A percentile compares a stretch with the other conserved stretches of the same genome.
phyloP scores from a whole-genome alignment of 257 asterid species.

The Oldenlandia corymbosa region DNA sequence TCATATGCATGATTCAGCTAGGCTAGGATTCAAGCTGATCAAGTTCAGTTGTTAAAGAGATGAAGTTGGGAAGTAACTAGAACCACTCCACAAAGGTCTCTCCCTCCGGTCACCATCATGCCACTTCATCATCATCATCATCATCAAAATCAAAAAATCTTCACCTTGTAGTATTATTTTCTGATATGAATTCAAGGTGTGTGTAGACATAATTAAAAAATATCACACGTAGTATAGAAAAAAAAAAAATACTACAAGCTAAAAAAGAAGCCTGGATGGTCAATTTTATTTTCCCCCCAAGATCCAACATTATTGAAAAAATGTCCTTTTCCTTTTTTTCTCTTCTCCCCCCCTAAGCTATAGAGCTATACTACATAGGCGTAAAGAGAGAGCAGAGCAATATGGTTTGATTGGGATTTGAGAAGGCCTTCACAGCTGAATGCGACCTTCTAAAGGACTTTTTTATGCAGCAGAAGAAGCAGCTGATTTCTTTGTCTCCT shows the following conservation, averaged over 20 bases:
- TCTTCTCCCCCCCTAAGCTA: neutral
- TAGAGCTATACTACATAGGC: no score
- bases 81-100: no score
- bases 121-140: constrained; percentile 2
- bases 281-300: neutral
- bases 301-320: no score
- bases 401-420: neutral
- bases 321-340: constrained; percentile 10
- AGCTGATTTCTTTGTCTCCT: neutral
- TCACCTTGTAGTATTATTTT: no score
- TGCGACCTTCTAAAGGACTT: neutral
- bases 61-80: constrained; percentile 9
- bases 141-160: neutral
- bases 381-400: neutral
- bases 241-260: no score
- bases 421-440: constrained; percentile 5
- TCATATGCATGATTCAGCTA: no score
- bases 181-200: no score
- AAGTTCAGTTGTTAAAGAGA: constrained; percentile 5
- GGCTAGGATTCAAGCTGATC: no score
- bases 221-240: no score
- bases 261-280: neutral
- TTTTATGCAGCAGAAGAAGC: neutral
- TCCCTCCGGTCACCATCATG: neutral
- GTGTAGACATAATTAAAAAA: no score